Percentiles rank a stretch among this genome's conserved stretches.
Conservation (phyloP, 768 basidiomycete species). For the Kwoniella sp. region DNA sequence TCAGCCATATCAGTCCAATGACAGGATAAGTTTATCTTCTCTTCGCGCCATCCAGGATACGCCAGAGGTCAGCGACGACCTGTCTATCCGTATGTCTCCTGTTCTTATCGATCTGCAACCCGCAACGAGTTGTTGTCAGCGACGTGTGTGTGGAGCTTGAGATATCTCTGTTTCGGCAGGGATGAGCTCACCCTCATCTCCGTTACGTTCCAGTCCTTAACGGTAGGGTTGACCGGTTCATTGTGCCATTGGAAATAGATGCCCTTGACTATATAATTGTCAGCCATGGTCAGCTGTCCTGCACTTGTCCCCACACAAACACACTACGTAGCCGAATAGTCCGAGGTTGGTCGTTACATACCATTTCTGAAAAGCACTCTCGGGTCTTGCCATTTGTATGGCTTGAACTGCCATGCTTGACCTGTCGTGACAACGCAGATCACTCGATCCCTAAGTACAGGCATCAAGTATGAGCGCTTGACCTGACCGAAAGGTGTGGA, state of each 20-base stretch:
- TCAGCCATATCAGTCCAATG: background rate
- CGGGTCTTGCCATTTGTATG: conserved; percentile 96
- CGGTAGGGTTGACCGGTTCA: conserved; percentile 82
- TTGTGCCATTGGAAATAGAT: conserved; percentile 93
- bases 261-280: conserved; percentile 76
- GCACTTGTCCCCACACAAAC: background rate
- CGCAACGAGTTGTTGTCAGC: background rate
- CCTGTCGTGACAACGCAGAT: conserved; percentile 98
- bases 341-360: conserved; percentile 56
- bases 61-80: conserved; percentile 95
- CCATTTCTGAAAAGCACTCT: conserved; percentile 90
- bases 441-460: conserved; percentile 69
- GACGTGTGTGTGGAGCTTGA: background rate
- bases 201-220: conserved; percentile 96
- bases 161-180: background rate
- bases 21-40: conserved; percentile 15
- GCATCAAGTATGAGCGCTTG: conserved; percentile 7
- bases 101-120: conserved; percentile 76
- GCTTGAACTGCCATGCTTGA: conserved; percentile 95
- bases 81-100: conserved; percentile 92
- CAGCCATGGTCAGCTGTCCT: background rate
- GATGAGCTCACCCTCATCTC: conserved; percentile 78
- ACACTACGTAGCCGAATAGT: background rate
- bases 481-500: background rate
- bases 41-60: conserved; percentile 66